A percentile compares a stretch with the other conserved stretches of the same genome.
phyloP scores from a whole-genome alignment of 768 basidiomycete genomes.

The Daedaleopsis sinensis region DNA sequence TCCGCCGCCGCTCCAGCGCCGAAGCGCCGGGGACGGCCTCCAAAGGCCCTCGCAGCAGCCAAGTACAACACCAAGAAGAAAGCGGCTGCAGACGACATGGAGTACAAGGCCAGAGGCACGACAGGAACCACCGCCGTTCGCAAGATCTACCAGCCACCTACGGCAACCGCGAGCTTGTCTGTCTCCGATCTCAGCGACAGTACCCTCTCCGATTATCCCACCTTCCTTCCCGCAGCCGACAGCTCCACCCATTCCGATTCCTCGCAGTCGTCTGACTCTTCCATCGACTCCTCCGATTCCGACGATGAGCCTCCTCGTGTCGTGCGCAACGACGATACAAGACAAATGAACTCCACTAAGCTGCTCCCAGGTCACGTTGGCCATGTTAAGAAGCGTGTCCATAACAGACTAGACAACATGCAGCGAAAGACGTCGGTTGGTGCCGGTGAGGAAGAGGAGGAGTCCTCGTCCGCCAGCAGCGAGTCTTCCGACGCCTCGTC shows the following conservation, averaged over 20 bases:
- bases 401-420: slow-evolving; percentile 63
- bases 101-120: slow-evolving; percentile 40
- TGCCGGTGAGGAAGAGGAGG: slow-evolving; percentile 65
- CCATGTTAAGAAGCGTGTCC: slow-evolving; percentile 39
- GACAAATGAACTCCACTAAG: slow-evolving; percentile 2
- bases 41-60: slow-evolving; percentile 45
- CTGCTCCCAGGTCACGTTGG: slow-evolving; percentile 17
- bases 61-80: slow-evolving; percentile 34
- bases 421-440: slow-evolving; percentile 75
- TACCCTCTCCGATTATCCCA: slow-evolving; percentile 30
- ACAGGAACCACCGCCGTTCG: slow-evolving; percentile 22
- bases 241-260: slow-evolving; percentile 31
- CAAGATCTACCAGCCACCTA: slow-evolving; percentile 15
- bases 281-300: slow-evolving; percentile 29
- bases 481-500: slow-evolving; percentile 50
- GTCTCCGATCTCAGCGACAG: slow-evolving; percentile 26
- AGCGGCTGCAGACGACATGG: slow-evolving; percentile 19
- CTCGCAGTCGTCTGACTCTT: slow-evolving; percentile 29
- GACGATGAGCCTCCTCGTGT: slow-evolving; percentile 16
- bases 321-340: slow-evolving; percentile 9
- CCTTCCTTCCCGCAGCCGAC: slow-evolving; percentile 37
- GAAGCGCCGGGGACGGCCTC: slow-evolving; percentile 60
- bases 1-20: slow-evolving; percentile 32
- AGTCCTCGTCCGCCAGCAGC: slow-evolving; percentile 56
- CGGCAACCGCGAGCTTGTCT: slow-evolving; percentile 23